phyloP scores from a whole-genome alignment of 1,284 basidiomycete genomes.

The Sparassis latifolia region DNA sequence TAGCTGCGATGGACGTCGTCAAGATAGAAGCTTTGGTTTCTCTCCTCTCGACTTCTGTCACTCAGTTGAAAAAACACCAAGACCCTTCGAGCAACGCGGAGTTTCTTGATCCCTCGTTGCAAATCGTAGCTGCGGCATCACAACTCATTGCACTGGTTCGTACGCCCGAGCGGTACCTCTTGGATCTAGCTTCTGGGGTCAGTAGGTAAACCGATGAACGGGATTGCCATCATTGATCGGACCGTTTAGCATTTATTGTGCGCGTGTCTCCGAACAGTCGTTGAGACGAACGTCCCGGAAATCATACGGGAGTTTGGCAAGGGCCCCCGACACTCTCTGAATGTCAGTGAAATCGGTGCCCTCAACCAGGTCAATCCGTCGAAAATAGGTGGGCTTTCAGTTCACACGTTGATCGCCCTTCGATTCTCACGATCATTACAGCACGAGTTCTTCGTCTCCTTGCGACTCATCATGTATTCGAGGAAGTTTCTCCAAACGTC shows the following conservation, averaged over 20 bases:
- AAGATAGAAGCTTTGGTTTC: slow-evolving; percentile 7
- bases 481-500: slow-evolving; percentile 23
- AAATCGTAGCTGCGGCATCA: slow-evolving; percentile 12
- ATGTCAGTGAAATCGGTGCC: slow-evolving; percentile 18
- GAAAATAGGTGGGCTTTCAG: slow-evolving; percentile 8
- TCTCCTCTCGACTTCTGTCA: slow-evolving; percentile 5
- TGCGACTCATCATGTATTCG: slow-evolving; percentile 22
- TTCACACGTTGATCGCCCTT: background rate
- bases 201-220: background rate
- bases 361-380: slow-evolving; percentile 8
- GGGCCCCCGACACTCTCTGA: slow-evolving; percentile 15
- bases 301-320: slow-evolving; percentile 30
- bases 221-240: background rate
- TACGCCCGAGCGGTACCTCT: slow-evolving; percentile 7
- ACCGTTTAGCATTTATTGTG: slow-evolving; percentile 12
- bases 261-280: slow-evolving; percentile 20
- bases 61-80: slow-evolving; percentile 8
- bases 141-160: slow-evolving; percentile 14
- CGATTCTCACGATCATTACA: slow-evolving; percentile 4
- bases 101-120: slow-evolving; percentile 6
- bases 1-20: slow-evolving; percentile 6
- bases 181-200: slow-evolving; percentile 5
- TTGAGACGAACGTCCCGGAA: slow-evolving; percentile 28
- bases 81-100: slow-evolving; percentile 3
- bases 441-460: slow-evolving; percentile 23